Conservation (phyloP, 352 stramenopile genomes). For the Elongisporangium senticosum region DNA sequence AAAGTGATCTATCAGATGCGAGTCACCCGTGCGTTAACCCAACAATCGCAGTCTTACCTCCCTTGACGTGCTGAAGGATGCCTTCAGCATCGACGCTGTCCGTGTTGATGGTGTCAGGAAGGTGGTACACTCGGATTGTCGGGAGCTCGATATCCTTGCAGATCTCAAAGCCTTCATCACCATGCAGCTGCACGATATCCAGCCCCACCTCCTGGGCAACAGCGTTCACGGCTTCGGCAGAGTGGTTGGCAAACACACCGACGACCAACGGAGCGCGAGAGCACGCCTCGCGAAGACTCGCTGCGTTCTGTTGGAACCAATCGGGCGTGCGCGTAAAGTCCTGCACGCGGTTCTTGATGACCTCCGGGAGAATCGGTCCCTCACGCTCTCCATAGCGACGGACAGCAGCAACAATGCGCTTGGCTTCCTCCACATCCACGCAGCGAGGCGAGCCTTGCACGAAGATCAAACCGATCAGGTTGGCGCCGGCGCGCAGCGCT, state of each 20-base stretch:
- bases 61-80: slow-evolving; percentile 61
- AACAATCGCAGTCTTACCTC: slow-evolving; percentile 8
- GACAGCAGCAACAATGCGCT: slow-evolving; percentile 89
- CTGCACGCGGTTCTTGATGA: slow-evolving; percentile 28
- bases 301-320: slow-evolving; percentile 80
- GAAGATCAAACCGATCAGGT: slow-evolving; percentile 98
- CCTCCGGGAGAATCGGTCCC: slow-evolving; percentile 44
- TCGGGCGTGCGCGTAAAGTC: slow-evolving; percentile 22
- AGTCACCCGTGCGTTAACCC: background rate
- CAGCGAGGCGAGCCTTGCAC: slow-evolving; percentile 88
- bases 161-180: slow-evolving; percentile 91
- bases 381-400: slow-evolving; percentile 92
- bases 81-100: slow-evolving; percentile 73
- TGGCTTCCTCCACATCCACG: slow-evolving; percentile 79
- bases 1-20: slow-evolving; percentile 6
- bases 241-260: slow-evolving; percentile 97
- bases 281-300: slow-evolving; percentile 58
- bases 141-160: slow-evolving; percentile 82
- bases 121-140: slow-evolving; percentile 91
- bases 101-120: slow-evolving; percentile 79
- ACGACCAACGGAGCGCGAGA: slow-evolving; percentile 85
- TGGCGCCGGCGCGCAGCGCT: slow-evolving; percentile 89
- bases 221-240: slow-evolving; percentile 86
- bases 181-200: slow-evolving; percentile 98
- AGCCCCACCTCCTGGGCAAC: slow-evolving; percentile 88